Percentiles rank a stretch among this genome's conserved stretches.
Conservation (phyloP, 148 eudicot species). For the Rhododendron vialii region DNA sequence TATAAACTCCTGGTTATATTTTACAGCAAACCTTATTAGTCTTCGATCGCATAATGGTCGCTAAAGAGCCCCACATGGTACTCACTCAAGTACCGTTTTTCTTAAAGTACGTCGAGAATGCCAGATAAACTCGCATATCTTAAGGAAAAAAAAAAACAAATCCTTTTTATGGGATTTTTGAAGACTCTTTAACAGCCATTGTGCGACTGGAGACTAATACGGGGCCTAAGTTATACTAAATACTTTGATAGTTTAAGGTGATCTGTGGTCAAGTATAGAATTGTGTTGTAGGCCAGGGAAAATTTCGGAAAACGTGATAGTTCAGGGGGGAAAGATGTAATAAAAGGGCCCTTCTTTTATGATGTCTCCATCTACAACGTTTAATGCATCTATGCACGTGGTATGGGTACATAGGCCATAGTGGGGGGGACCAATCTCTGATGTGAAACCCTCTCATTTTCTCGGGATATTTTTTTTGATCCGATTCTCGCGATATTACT, state of each 20-base stretch:
- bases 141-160: too few species aligned
- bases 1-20: not conserved
- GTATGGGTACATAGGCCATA: not conserved
- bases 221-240: not conserved
- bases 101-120: not conserved
- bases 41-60: not conserved
- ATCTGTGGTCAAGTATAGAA: not conserved
- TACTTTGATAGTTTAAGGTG: not conserved
- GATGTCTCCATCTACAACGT: not conserved
- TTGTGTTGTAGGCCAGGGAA: not conserved
- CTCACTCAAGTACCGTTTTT: not conserved
- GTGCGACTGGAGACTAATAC: not conserved
- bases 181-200: not conserved
- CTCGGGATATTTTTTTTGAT: not conserved
- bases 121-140: not conserved
- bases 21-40: too few species aligned
- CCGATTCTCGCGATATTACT: not conserved
- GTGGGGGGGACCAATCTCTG: not conserved
- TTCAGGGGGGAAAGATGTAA: not conserved
- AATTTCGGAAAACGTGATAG: not conserved
- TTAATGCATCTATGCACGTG: conserved; percentile 13
- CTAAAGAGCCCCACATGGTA: not conserved
- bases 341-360: not conserved
- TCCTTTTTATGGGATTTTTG: not conserved
- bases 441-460: not conserved